Conservation (phyloP, 2,329 filamentous ascomycete species). For the Remersonia thermophila region DNA sequence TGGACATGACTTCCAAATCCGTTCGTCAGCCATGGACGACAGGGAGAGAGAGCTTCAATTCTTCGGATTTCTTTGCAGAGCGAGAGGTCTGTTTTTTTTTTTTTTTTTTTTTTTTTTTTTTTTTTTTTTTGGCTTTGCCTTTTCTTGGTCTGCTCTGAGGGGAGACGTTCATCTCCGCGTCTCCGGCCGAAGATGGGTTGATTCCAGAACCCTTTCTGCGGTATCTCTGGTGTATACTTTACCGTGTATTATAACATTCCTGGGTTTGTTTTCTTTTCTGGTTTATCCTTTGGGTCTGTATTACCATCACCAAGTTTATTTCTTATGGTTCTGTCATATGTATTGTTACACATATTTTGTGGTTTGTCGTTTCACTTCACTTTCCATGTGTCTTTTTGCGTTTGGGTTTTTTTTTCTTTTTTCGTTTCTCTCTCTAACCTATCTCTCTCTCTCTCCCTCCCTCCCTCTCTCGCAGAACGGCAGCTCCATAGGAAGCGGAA, state of each 20-base stretch:
- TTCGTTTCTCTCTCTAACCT: background rate
- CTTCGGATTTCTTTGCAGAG: too few relatives aligned
- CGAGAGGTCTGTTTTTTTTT: background rate
- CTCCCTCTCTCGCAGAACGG: background rate
- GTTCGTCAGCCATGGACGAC: too few relatives aligned
- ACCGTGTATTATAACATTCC: background rate
- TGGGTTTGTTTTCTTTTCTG: background rate
- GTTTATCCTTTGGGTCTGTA: slow-evolving; percentile 2
- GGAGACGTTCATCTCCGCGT: too few relatives aligned
- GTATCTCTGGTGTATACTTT: background rate
- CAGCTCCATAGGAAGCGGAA: too few relatives aligned
- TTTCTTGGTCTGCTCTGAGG: background rate
- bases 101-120: background rate
- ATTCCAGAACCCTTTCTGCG: too few relatives aligned
- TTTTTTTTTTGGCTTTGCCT: background rate
- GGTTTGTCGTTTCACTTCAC: too few relatives aligned
- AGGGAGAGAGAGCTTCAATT: too few relatives aligned
- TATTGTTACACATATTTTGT: background rate
- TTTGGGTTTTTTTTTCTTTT: background rate
- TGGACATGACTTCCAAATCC: too few relatives aligned
- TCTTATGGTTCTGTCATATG: background rate
- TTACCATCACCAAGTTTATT: background rate
- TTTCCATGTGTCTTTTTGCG: background rate
- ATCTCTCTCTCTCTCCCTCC: background rate
- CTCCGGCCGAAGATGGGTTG: too few relatives aligned